A percentile compares a stretch with the other conserved stretches of the same genome.
phyloP scores from a whole-genome alignment of 495 filamentous ascomycete species.

The Venustampulla echinocandica region DNA sequence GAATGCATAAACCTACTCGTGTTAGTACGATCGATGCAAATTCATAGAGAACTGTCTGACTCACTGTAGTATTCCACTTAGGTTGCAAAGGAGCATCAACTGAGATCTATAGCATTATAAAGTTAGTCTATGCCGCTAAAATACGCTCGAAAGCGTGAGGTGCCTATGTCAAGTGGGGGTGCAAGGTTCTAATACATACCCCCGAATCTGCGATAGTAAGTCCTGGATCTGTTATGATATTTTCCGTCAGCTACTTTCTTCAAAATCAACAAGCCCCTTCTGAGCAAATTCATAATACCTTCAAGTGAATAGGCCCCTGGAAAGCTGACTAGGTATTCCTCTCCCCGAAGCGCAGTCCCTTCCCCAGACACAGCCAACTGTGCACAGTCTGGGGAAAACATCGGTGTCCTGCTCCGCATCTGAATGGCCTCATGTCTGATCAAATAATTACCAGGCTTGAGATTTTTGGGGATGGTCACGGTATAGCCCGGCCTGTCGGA shows the following conservation, averaged over 20 bases:
- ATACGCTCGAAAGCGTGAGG: too few relatives aligned
- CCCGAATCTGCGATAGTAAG: neutral
- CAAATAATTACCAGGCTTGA: constrained; percentile 33
- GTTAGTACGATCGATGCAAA: too few relatives aligned
- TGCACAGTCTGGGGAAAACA: constrained; percentile 37
- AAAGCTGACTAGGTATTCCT: constrained; percentile 28
- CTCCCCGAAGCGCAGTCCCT: constrained; percentile 22
- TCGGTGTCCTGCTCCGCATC: constrained; percentile 19
- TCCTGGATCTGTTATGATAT: constrained; percentile 1
- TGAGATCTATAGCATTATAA: too few relatives aligned
- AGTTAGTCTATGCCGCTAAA: too few relatives aligned
- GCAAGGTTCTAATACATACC: neutral
- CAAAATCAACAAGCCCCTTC: neutral
- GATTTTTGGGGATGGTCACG: constrained; percentile 24
- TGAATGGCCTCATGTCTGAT: constrained; percentile 35
- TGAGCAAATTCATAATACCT: neutral
- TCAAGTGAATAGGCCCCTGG: constrained; percentile 19
- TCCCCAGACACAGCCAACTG: constrained; percentile 32
- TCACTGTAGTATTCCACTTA: neutral
- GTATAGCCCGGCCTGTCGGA: neutral
- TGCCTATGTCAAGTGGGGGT: too few relatives aligned
- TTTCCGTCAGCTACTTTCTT: neutral
- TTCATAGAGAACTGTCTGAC: neutral
- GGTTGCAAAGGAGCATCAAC: neutral
- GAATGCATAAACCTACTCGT: constrained; percentile 1